Conservation (phyloP, 257 asterid species). For the Thymus quinquecostatus region DNA sequence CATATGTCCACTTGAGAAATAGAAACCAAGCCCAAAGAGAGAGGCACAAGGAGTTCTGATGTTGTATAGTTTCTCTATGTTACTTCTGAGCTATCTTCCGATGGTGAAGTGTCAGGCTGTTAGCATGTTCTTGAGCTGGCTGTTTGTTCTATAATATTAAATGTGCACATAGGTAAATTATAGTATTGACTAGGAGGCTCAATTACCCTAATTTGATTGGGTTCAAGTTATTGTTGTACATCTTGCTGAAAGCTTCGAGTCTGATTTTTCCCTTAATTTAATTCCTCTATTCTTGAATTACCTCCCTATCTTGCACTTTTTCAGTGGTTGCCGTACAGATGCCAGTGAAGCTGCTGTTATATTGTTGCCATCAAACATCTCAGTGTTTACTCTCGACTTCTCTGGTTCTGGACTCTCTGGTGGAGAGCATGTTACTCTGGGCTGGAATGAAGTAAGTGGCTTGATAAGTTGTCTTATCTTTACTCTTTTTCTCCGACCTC, state of each 20-base stretch:
- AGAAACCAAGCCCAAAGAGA: not conserved
- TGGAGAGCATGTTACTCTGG: conserved; percentile 90
- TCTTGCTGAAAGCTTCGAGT: conserved; percentile 6
- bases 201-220: not conserved
- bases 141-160: not conserved
- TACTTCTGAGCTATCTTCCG: not conserved
- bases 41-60: not conserved
- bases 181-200: not conserved
- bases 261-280: not conserved
- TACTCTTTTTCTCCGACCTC: conserved; percentile 15
- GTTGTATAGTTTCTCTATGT: not conserved
- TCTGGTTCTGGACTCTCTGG: conserved; percentile 98
- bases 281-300: conserved; percentile 22
- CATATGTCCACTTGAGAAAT: not conserved
- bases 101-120: not conserved
- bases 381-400: conserved; percentile 89
- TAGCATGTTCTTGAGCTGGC: conserved; percentile 8
- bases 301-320: conserved; percentile 32
- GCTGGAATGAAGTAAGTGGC: conserved; percentile 90
- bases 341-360: conserved; percentile 98
- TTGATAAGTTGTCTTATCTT: conserved; percentile 22
- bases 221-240: not conserved
- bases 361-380: conserved; percentile 80
- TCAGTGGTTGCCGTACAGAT: conserved; percentile 95
- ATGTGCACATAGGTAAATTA: not conserved